Conservation (phyloP, 2,329 filamentous ascomycete genomes). For the Alternaria triticina region DNA sequence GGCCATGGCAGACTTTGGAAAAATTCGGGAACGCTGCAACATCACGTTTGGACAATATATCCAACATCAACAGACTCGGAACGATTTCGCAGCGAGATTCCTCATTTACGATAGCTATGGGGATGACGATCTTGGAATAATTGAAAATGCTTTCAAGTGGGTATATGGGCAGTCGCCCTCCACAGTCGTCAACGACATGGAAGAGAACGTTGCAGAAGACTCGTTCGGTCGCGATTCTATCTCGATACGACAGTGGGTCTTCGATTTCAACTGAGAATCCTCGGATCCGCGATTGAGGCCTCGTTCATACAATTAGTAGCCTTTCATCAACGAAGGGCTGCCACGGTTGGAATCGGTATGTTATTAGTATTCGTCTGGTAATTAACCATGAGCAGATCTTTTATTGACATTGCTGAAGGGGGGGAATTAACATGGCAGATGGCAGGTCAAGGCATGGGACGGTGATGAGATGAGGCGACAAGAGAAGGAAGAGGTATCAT, state of each 20-base stretch:
- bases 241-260: constrained; percentile 2
- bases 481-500: neutral
- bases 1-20: neutral
- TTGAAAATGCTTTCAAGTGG: neutral
- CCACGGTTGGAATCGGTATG: neutral
- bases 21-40: neutral
- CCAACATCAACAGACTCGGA: neutral
- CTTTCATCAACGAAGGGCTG: neutral
- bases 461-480: neutral
- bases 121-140: neutral
- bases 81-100: neutral
- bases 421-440: neutral
- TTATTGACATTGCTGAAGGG: neutral
- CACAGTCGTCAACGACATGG: neutral
- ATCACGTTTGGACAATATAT: neutral
- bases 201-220: neutral
- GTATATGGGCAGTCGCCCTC: neutral
- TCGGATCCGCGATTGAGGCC: neutral
- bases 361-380: neutral
- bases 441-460: neutral
- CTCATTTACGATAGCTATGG: neutral
- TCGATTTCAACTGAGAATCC: neutral
- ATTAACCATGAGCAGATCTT: neutral
- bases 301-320: neutral
- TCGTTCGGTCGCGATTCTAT: neutral